Evolutionary conservation across 2,329 filamentous ascomycete species (phyloP), one percentile per base, ranked within the genome.

Genomic region (Chaetomiaceae sp.): DNA sequence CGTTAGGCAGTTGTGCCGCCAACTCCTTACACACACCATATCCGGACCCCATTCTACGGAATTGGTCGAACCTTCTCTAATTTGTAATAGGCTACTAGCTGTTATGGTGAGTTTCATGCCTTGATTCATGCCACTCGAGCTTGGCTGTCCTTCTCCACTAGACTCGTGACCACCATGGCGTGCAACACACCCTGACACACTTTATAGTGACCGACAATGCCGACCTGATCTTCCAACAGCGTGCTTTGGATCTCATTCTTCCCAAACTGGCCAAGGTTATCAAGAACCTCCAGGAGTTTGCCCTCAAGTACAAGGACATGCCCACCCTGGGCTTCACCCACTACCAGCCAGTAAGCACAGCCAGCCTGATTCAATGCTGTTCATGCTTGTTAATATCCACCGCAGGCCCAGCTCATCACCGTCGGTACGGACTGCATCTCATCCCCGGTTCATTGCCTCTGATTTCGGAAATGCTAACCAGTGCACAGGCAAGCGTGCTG

Each of bases 261-360:
- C 82, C 83, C 32, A 95, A 91, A 70, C 71, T 95, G 6, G 89
- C 89, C 47, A 89, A 84, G 61, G 85, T 90, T 50, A 85, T 95
- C 61, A 73, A 82, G 56, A 90, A 90, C 69, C 77, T 96, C 20
- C 76, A 80, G 21, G 68, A 76, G 27, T 94, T 95, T 67, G 86
- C 90, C 8, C 66, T 85, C 55, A 67, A 90, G 66, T 85, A 85
- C 75, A 90, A 90, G 71, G 77, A 80, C 27, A 53, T 59, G 30
- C 86, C 89, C 2, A 86, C 85, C 23, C 78, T 94, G 4, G 86
- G 81, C 7, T 94, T 86, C 71, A 95, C 89, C 9, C 87, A 92
- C 68, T 76, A 83, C 42, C 84, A 88, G 66, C 75, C 81, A 16
- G 57, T 58, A 47, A 21, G 51, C 34, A 33, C 5, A 49, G 11